Evolutionary conservation across 805 yeast genomes (phyloP).

Genomic region (Yamadazyma akitaensis): DNA sequence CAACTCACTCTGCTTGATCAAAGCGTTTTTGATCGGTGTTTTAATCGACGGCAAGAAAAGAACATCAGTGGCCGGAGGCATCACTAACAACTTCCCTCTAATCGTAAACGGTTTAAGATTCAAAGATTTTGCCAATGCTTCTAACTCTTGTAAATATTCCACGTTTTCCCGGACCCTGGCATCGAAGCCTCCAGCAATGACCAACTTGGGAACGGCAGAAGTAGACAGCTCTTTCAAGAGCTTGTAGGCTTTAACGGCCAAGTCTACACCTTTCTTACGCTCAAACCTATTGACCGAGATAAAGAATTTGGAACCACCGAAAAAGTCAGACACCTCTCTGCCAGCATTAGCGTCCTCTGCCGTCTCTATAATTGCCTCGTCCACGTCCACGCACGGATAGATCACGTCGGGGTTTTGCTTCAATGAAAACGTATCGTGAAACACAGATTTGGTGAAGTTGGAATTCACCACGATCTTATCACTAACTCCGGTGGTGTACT

Average conservation of each 20-base stretch:
- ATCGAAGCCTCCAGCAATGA: slow-evolving; percentile 93
- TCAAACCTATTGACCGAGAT: slow-evolving; percentile 88
- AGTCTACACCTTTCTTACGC: slow-evolving; percentile 72
- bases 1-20: slow-evolving; percentile 55
- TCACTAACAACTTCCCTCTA: slow-evolving; percentile 34
- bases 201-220: slow-evolving; percentile 41
- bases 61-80: slow-evolving; percentile 43
- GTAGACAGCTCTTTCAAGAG: slow-evolving; percentile 26
- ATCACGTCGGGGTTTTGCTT: slow-evolving; percentile 51
- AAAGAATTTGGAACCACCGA: slow-evolving; percentile 42
- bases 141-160: slow-evolving; percentile 61
- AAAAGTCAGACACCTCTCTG: slow-evolving; percentile 31
- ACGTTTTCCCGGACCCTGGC: slow-evolving; percentile 70
- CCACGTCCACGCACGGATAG: slow-evolving; percentile 74
- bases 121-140: slow-evolving; percentile 43
- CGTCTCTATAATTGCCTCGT: slow-evolving; percentile 15
- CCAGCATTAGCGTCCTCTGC: slow-evolving; percentile 22
- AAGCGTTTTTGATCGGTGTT: slow-evolving; percentile 55
- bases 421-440: slow-evolving; percentile 57
- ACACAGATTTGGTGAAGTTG: slow-evolving; percentile 70
- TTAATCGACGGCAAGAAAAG: slow-evolving; percentile 81
- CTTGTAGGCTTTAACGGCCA: slow-evolving; percentile 72
- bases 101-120: slow-evolving; percentile 46
- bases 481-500: slow-evolving; percentile 69
- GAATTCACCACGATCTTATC: slow-evolving; percentile 88